Percentiles rank a stretch among this genome's conserved stretches.
Evolutionary conservation across 345 rosid genomes (phyloP).

Genomic region (Anastatica hierochuntica): DNA sequence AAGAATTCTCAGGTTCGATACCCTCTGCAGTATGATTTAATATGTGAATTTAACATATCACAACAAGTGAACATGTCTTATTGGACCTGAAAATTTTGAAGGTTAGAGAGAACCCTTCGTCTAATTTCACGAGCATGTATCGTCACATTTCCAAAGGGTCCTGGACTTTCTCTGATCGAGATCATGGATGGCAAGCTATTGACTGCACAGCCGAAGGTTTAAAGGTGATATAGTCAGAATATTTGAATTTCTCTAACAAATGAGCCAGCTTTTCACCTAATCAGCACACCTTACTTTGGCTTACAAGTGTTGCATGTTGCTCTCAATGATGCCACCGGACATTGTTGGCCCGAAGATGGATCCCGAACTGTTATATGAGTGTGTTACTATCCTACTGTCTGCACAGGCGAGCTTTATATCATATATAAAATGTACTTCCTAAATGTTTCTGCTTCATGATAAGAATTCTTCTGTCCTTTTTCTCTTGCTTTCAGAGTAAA

Average conservation of each 20-base stretch:
- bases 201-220: constrained; percentile 30
- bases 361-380: constrained; percentile 37
- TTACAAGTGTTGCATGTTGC: constrained; percentile 58
- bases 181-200: constrained; percentile 34
- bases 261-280: constrained; percentile 2
- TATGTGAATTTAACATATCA: not conserved
- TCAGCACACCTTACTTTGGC: not conserved
- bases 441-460: not conserved
- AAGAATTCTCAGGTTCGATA: constrained; percentile 61
- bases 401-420: constrained; percentile 34
- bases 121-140: constrained; percentile 21
- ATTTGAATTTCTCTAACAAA: not conserved
- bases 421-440: not conserved
- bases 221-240: constrained; percentile 11
- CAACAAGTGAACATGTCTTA: constrained; percentile 10
- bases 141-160: constrained; percentile 32
- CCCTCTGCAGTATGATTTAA: not conserved
- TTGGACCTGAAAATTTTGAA: not conserved
- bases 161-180: constrained; percentile 29
- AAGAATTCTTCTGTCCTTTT: not conserved
- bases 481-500: constrained; percentile 16
- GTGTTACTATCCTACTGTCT: constrained; percentile 52
- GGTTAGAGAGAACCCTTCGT: constrained; percentile 51
- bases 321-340: constrained; percentile 63
- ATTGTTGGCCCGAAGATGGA: constrained; percentile 54